A percentile compares a stretch with the other conserved stretches of the same genome.
Evolutionary conservation across 257 asterid genomes (phyloP).

Genomic region (Thymus mandschuricus): DNA sequence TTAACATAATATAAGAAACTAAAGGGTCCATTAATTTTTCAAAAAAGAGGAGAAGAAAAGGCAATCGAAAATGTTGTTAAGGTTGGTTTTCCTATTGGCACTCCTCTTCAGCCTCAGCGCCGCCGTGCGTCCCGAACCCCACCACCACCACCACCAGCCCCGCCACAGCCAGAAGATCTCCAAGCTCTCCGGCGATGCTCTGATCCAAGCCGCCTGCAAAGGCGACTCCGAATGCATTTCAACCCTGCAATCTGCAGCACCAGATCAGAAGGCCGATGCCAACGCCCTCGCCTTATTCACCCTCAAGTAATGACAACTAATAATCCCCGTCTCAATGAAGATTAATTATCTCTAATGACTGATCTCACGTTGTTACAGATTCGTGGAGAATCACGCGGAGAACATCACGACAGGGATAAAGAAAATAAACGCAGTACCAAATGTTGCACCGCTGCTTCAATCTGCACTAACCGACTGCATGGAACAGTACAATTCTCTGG

Average conservation of each 20-base stretch:
- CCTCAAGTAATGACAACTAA: conserved; percentile 33
- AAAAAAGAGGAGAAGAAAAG: not conserved
- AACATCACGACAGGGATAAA: conserved; percentile 34
- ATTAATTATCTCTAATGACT: too few relatives aligned
- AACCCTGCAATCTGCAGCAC: conserved; percentile 35
- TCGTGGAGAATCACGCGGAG: conserved; percentile 37
- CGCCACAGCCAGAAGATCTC: conserved; percentile 25
- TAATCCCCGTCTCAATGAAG: too few relatives aligned
- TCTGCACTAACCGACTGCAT: conserved; percentile 54
- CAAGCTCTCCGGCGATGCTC: conserved; percentile 30
- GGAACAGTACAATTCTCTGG: conserved; percentile 51
- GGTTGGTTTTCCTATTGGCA: conserved; percentile 34
- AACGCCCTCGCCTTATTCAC: conserved; percentile 43
- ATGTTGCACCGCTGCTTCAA: conserved; percentile 41
- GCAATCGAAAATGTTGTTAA: conserved; percentile 31
- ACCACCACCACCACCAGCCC: conserved; percentile 11
- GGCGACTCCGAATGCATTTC: conserved; percentile 44
- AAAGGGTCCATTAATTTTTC: too few relatives aligned
- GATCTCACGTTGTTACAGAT: conserved; percentile 18
- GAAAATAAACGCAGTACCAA: not conserved
- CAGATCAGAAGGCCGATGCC: conserved; percentile 36
- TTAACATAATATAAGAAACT: not conserved
- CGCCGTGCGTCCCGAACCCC: conserved; percentile 20
- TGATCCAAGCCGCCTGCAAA: conserved; percentile 44
- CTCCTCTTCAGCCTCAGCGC: conserved; percentile 38